Evolutionary conservation across 2,329 filamentous ascomycete species (phyloP), one percentile per base, ranked within the genome.

Genomic region (Epichloe glyceriae): DNA sequence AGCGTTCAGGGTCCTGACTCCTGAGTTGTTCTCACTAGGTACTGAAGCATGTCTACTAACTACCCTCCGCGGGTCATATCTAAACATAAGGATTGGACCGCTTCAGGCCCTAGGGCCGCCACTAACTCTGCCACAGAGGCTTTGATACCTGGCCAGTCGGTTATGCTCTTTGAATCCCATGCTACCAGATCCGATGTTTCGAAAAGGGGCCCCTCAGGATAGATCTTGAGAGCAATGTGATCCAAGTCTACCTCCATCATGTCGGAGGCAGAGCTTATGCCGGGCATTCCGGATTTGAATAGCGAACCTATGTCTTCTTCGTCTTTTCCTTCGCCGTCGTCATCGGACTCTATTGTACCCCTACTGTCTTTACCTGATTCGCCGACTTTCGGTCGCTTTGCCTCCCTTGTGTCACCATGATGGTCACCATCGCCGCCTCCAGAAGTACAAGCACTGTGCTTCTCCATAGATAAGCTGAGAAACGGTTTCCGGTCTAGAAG

Each of bases 61-160:
- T 26, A 43, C 10, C 7, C 1, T 8, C 33, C n/a, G 1, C 49
- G 26, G n/a, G 52, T 51, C 52, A 85, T 75, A 58, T 84, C 76
- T 14, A 88, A 64, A 41, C 81, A 77, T 17, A 86, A 68, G 48
- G 73, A 68, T 19, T 65, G 67, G 43, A 79, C 70, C 46, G 83
- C 62, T 42, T 83, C 78, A 1, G 75, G 70, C 0, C 86, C 86
- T 43, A 88, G 64, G 11, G 78, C 77, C 3, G 84, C 82, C 3
- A 82, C 76, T 47, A 88, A 62, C 59, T 88, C 83, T 1, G 80
- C 83, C 52, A 89, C 73, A 37, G 74, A 71, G 0, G 78, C 75
- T 60, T 83, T 86, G 35, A 86, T 64, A 1, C 72, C 73, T 5
- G 67, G 64, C 17, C 69, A 64, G 46, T 81, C 70, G 12, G 66